These are phyloP conservation scores for Nakataea oryzae DNA, from an alignment of 2,329 filamentous ascomycete species.

Conservation along the genomic window DNA sequence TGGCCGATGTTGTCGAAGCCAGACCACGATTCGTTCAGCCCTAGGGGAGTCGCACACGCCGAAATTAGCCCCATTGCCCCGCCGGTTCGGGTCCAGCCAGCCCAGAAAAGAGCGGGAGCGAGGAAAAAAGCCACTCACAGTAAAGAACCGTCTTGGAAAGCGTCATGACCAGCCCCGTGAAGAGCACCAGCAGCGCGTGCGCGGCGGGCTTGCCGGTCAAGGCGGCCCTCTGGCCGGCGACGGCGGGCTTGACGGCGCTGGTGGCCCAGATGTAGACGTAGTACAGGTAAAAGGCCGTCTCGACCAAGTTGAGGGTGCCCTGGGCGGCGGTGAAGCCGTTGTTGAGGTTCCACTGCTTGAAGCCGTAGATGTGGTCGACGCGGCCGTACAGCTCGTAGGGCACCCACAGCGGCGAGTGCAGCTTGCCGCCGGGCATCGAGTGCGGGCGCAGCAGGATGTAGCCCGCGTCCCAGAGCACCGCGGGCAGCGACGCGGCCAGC, in stretches of 20 bases:
- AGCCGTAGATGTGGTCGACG: conserved; percentile 75
- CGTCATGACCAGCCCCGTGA: conserved; percentile 47
- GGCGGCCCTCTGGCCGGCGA: conserved; percentile 15
- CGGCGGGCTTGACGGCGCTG: conserved; percentile 12
- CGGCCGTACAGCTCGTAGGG: conserved; percentile 74
- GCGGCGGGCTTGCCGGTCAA: conserved; percentile 33
- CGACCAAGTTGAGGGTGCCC: conserved; percentile 30
- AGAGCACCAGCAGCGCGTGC: conserved; percentile 34
- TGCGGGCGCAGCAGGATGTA: conserved; percentile 75
- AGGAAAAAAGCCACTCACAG: conserved; percentile 29
- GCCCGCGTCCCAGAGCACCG: conserved; percentile 70
- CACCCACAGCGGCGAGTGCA: conserved; percentile 62
- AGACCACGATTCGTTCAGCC: conserved; percentile 46
- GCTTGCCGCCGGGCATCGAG: conserved; percentile 66
- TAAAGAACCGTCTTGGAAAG: conserved; percentile 52
- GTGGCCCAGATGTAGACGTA: conserved; percentile 23
- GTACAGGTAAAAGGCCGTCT: conserved; percentile 24
- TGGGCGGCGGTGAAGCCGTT: conserved; percentile 75
- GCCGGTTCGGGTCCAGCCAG: not conserved
- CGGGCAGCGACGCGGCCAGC: conserved; percentile 63
- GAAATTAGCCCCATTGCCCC: not conserved
- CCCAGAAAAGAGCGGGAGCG: too few species aligned
- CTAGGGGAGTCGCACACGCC: conserved; percentile 18
- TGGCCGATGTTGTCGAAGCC: conserved; percentile 48
- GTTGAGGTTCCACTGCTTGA: conserved; percentile 53